Conservation (phyloP, 163 green algal species). For the Trebouxia gelatinosa region DNA sequence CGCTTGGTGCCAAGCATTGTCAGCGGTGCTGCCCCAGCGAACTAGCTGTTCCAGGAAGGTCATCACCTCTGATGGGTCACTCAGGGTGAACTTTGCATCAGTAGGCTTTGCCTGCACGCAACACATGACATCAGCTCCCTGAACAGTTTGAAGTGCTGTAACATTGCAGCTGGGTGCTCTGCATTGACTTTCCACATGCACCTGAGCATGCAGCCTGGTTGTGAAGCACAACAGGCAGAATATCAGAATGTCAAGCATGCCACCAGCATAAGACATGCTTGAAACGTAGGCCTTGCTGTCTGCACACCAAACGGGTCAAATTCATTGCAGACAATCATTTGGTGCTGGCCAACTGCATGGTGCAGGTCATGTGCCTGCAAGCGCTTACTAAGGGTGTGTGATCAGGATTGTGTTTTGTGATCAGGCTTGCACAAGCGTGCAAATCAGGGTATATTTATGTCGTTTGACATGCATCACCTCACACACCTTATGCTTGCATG, state of each 20-base stretch:
- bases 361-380: too few relatives aligned
- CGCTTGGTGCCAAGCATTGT: constrained; percentile 38
- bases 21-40: constrained; percentile 57
- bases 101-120: constrained; percentile 69
- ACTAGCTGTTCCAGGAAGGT: constrained; percentile 74
- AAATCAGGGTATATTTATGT: neutral
- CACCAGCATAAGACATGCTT: too few relatives aligned
- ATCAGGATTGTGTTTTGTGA: too few relatives aligned
- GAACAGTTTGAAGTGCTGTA: neutral
- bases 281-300: too few relatives aligned
- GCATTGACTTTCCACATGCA: too few relatives aligned
- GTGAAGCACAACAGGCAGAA: neutral
- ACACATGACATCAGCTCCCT: neutral
- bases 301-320: too few relatives aligned
- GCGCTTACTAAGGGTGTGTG: too few relatives aligned
- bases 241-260: too few relatives aligned
- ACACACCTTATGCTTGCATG: neutral
- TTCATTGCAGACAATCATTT: too few relatives aligned
- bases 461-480: constrained; percentile 1
- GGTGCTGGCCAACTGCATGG: too few relatives aligned
- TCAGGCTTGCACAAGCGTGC: too few relatives aligned
- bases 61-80: constrained; percentile 76
- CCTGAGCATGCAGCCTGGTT: neutral
- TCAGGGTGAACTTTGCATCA: constrained; percentile 71
- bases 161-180: neutral